Evolutionary conservation across 257 asterid genomes (phyloP).

Genomic region (Lycium ferocissimum): DNA sequence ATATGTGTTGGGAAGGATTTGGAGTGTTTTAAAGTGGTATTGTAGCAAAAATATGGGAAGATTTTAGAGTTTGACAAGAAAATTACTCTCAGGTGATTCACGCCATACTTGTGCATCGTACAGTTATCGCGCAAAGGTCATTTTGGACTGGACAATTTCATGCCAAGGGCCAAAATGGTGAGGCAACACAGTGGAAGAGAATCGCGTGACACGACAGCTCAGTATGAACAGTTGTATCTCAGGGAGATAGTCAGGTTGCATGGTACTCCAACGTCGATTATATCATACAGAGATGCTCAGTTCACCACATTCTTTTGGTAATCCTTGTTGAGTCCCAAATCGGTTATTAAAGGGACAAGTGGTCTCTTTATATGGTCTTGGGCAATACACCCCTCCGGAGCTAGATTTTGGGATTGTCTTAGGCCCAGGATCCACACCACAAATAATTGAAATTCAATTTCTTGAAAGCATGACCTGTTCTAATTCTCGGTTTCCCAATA

Average conservation of each 20-base stretch:
- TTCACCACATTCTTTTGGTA: not conserved
- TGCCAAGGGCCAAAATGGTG: not conserved
- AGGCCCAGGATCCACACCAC: too few species aligned
- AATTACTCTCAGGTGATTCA: not conserved
- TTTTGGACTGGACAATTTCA: not conserved
- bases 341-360: not conserved
- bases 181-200: not conserved
- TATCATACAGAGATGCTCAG: conserved; percentile 2
- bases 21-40: not conserved
- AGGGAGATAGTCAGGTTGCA: not conserved
- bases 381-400: not conserved
- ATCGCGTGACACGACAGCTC: not conserved
- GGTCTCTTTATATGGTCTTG: not conserved
- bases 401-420: not conserved
- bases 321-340: conserved; percentile 7
- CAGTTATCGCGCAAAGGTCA: not conserved
- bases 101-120: not conserved
- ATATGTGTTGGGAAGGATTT: conserved; percentile 1
- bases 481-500: too few species aligned
- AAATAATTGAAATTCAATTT: too few species aligned
- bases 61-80: not conserved
- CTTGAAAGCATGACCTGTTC: too few species aligned
- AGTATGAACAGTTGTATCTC: not conserved
- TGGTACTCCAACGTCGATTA: not conserved
- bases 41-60: not conserved